Conservation (phyloP, 306 rosid genomes). For the Rubus idaeus region DNA sequence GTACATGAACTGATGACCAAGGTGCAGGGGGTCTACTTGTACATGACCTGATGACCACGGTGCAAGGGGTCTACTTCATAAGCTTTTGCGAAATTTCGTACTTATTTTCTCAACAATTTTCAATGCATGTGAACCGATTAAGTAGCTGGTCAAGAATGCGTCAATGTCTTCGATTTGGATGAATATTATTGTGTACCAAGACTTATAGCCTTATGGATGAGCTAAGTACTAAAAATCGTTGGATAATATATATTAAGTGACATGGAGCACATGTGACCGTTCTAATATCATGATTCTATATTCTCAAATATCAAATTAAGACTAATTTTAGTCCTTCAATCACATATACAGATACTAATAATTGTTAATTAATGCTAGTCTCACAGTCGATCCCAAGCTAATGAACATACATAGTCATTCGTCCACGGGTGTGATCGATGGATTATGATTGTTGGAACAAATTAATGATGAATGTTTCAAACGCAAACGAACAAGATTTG, state of each 20-base stretch:
- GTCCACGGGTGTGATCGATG: constrained; percentile 7
- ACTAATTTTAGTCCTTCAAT: background rate
- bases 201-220: background rate
- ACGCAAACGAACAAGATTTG: constrained; percentile 5
- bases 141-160: background rate
- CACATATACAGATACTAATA: background rate
- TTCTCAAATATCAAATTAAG: background rate
- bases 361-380: background rate
- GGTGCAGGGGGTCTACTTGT: background rate
- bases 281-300: too few relatives aligned
- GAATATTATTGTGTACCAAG: background rate
- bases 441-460: constrained; percentile 5
- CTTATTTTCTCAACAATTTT: background rate
- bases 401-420: background rate
- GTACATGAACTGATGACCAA: constrained; percentile 3
- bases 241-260: too few relatives aligned
- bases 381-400: constrained; percentile 1
- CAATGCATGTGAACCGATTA: background rate
- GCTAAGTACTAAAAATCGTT: background rate
- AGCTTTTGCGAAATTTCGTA: background rate
- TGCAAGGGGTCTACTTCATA: background rate
- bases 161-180: background rate
- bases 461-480: constrained; percentile 19
- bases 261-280: too few relatives aligned
- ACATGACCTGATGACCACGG: background rate